Evolutionary conservation across 2,329 filamentous ascomycete species (phyloP).

Genomic region (Pseudocercospora crystallina): DNA sequence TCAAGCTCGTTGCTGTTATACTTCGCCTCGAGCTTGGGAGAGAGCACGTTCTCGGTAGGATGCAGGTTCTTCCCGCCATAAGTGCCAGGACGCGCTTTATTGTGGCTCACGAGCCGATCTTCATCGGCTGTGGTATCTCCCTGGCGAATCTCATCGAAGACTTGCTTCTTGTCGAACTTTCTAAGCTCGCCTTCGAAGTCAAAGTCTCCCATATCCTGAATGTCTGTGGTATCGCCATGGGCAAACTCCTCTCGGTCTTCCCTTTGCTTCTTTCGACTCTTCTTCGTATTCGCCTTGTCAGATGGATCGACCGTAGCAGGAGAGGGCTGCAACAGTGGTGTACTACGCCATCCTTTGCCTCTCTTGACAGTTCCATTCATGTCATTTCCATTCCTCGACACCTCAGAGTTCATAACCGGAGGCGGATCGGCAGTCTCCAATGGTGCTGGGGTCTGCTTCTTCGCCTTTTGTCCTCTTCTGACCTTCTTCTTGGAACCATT

Average conservation of each 20-base stretch:
- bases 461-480: conserved; percentile 45
- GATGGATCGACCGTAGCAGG: conserved; percentile 40
- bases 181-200: conserved; percentile 87
- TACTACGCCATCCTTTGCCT: conserved; percentile 67
- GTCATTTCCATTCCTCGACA: conserved; percentile 39
- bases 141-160: conserved; percentile 89
- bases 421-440: conserved; percentile 27
- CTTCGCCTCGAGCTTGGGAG: conserved; percentile 44
- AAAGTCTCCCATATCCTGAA: conserved; percentile 90
- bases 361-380: conserved; percentile 42
- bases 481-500: conserved; percentile 46
- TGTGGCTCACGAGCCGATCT: conserved; percentile 86
- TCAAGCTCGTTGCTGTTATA: conserved; percentile 31
- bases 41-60: conserved; percentile 87
- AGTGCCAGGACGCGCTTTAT: conserved; percentile 60
- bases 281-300: conserved; percentile 25
- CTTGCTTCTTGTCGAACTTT: conserved; percentile 88
- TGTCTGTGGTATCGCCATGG: conserved; percentile 92
- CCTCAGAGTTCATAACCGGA: conserved; percentile 35
- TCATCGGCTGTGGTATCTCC: conserved; percentile 88
- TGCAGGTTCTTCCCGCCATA: conserved; percentile 81
- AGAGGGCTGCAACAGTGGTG: conserved; percentile 65
- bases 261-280: conserved; percentile 49
- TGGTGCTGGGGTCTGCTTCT: conserved; percentile 31
- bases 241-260: conserved; percentile 78